Evolutionary conservation across 1,284 basidiomycete genomes (phyloP), one percentile per base, ranked within the genome.

Genomic region (Porphyrellus sp.): DNA sequence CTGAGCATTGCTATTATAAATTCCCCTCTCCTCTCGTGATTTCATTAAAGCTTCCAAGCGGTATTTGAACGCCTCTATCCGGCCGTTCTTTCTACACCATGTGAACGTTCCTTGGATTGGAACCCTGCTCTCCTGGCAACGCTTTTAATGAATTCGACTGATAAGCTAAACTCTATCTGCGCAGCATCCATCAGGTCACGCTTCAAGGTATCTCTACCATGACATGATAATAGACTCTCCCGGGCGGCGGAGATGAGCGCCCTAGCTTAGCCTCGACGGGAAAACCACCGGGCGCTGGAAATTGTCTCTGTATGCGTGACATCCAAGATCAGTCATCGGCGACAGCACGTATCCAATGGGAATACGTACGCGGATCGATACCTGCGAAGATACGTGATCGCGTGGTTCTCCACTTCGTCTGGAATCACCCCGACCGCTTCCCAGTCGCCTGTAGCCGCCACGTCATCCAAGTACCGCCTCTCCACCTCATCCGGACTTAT

Each of bases 401-500:
- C 95, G 57, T 91, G 85, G 57, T 90, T 83, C 75, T 98, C 96
- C 56, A 99, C 81, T 63, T 86, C 84, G 59, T 91, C 85, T 31
- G 96, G 95, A 43, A 79, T 77, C 53, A 89, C 73, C 52, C 84
- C 81, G 55, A 87, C 75, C 38, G 73, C 70, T 61, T 81, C 77
- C 84, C 84, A 85, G 71, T 86, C 80, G 39, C 86, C 80, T 45
- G 77, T 68, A 43, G 77, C 75, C n/a, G 81, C 75, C 40, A 70
- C 73, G 71, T 98, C 96, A 73, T 95, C 81, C 59, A 98, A 84
- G 73, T 83, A 97, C 59, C 93, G 83, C 63, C 96, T 78, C 63
- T 82, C 80, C 25, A 99, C 86, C 73, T 98, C 95, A 71, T 99
- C 96, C 1, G 93, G 90, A 67, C 82, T 86, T 55, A 98, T 77